These are phyloP conservation scores for Hippophae tibetana DNA, from an alignment of 306 rosid genomes.

Conservation along the genomic window DNA sequence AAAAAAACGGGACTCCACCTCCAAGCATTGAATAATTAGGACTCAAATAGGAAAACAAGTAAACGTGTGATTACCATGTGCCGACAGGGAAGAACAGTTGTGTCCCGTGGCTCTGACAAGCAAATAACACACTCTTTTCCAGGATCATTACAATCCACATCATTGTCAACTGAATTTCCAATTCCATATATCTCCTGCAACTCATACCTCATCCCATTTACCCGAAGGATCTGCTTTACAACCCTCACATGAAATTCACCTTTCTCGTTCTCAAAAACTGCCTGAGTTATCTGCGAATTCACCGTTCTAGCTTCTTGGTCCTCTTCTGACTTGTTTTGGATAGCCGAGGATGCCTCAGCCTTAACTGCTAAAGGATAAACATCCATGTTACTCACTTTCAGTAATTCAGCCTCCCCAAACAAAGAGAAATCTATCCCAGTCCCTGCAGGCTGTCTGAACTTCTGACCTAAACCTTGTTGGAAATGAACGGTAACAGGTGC, in stretches of 20 bases:
- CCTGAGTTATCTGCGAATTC: constrained; percentile 85
- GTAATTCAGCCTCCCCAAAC: constrained; percentile 63
- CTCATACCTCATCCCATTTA: constrained; percentile 74
- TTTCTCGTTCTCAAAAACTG: constrained; percentile 79
- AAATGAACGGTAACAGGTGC: constrained; percentile 62
- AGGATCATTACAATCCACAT: constrained; percentile 69
- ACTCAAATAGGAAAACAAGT: constrained; percentile 6
- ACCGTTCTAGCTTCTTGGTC: constrained; percentile 26
- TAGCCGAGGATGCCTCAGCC: constrained; percentile 59
- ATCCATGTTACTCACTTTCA: constrained; percentile 44
- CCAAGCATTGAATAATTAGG: neutral
- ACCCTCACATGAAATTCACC: constrained; percentile 78
- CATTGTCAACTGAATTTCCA: constrained; percentile 80
- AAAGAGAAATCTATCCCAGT: constrained; percentile 61
- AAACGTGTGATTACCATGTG: constrained; percentile 71
- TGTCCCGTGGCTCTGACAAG: constrained; percentile 92
- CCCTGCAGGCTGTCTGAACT: constrained; percentile 72
- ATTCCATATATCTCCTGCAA: constrained; percentile 95
- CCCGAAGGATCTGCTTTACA: constrained; percentile 85
- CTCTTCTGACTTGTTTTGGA: constrained; percentile 48
- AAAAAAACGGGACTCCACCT: neutral
- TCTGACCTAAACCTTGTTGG: constrained; percentile 88
- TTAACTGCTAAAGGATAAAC: constrained; percentile 75
- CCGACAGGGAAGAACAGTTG: constrained; percentile 94
- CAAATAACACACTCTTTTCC: constrained; percentile 99